These are phyloP conservation scores for Pseudocercospora musae DNA, from an alignment of 2,329 filamentous ascomycete species.

Conservation along the genomic window DNA sequence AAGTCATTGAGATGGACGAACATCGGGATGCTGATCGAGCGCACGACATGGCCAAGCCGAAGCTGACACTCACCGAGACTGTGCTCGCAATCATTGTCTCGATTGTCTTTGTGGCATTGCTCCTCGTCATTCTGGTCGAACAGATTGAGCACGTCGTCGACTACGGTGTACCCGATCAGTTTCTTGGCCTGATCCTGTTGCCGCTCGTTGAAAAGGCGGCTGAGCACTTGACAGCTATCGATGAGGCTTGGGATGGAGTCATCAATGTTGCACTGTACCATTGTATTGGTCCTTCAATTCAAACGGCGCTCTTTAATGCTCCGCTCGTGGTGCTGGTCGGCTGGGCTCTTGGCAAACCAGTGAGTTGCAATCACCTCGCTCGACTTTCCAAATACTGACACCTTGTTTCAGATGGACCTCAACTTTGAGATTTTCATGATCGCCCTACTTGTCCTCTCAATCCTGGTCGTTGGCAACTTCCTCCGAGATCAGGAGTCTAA, in stretches of 20 bases:
- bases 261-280: conserved; percentile 77
- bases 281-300: conserved; percentile 79
- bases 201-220: conserved; percentile 80
- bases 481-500: conserved; percentile 83
- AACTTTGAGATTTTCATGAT: conserved; percentile 90
- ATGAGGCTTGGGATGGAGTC: conserved; percentile 77
- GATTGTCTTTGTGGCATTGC: conserved; percentile 67
- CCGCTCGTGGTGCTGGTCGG: conserved; percentile 79
- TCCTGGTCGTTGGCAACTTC: conserved; percentile 68
- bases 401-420: conserved; percentile 58
- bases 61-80: conserved; percentile 72
- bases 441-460: conserved; percentile 73
- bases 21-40: conserved; percentile 61
- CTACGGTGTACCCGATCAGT: conserved; percentile 53
- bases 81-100: conserved; percentile 62
- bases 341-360: conserved; percentile 62
- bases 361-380: neutral
- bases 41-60: conserved; percentile 58
- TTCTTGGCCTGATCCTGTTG: conserved; percentile 70
- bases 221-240: conserved; percentile 77
- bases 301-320: conserved; percentile 84
- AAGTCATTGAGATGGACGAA: conserved; percentile 65
- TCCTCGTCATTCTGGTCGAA: conserved; percentile 71
- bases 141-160: conserved; percentile 61
- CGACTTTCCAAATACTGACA: neutral